Base-by-base conservation (phyloP, 1,284 basidiomycete genomes). In the Leccinum discolor region DNA sequence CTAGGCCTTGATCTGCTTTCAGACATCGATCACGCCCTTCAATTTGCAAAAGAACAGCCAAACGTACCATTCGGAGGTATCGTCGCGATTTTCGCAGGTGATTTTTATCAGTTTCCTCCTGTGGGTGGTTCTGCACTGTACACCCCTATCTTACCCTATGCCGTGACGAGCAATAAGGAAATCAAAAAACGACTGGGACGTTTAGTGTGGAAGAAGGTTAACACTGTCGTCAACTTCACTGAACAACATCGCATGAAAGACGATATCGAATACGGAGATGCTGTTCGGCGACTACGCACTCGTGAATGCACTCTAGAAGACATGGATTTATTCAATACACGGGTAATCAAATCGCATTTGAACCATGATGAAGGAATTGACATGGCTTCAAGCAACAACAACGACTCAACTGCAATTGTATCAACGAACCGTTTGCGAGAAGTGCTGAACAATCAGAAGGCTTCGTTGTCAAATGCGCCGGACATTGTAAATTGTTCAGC, bases 181-280 rank as follows among this genome's bases (percentile, higher is more conserved):
- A 61, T 75, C 0, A 1, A 29, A 8, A 69, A 54, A 23, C 12
- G 52, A 4, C 11, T 54, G 4, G 52, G 68, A n/a, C 14, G 69
- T 8, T 18, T 77, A 16, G 74, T 75, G 1, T 80, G 78, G 75
- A 75, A 75, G 38, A 65, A 61, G 0, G 59, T 79, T 0, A 69
- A 73, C 57, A 66, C 61, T 1, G 73, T 76, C 0, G 64, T 80
- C 2, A 64, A 68, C 7, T 58, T 78, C 0, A 66, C 26, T 2
- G 72, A 79, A 38, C 78, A 79, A 40, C 71, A 77, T n/a, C 56
- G 68, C 8, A 79, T 79, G 75, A 70, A 71, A 35, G 14, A 21
- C 7, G 77, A 79, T 68, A 38, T 58, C 4, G 71, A 71, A 18
- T 79, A 77, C 71, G 73, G 60, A n/a, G 66, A 40, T 7, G 72